A percentile compares a stretch with the other conserved stretches of the same genome.
phyloP scores from a whole-genome alignment of 495 filamentous ascomycete genomes.

The Podospora australis region DNA sequence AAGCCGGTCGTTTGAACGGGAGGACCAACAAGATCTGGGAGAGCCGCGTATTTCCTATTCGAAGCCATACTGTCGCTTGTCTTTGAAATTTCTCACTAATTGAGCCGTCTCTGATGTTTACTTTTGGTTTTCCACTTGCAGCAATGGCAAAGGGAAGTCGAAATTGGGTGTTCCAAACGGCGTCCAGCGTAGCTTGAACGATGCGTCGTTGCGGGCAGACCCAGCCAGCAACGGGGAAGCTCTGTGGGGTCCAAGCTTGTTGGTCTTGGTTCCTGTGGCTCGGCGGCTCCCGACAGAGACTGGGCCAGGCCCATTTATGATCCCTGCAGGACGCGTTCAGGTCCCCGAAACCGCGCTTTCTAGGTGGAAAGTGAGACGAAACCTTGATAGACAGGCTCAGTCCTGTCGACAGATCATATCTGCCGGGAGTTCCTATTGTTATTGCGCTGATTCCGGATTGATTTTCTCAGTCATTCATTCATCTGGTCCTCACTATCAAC shows the following conservation, averaged over 20 bases:
- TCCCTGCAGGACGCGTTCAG: neutral
- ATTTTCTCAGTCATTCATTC: no score
- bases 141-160: neutral
- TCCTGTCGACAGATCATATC: no score
- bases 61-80: constrained; percentile 42
- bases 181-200: neutral
- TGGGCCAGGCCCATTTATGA: neutral
- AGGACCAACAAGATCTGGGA: constrained; percentile 69
- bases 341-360: no score
- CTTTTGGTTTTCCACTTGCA: neutral
- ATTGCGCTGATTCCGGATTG: no score
- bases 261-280: no score
- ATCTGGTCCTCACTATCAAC: no score
- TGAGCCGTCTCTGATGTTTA: neutral
- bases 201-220: neutral
- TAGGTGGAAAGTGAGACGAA: no score
- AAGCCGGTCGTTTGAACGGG: neutral
- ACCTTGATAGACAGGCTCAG: no score
- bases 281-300: no score
- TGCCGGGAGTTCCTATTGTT: no score
- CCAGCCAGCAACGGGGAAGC: no score
- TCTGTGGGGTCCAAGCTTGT: neutral
- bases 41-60: constrained; percentile 69
- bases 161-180: constrained; percentile 1
- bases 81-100: neutral